Percentiles rank a stretch among this genome's conserved stretches.
Evolutionary conservation across 805 yeast genomes (phyloP).

Genomic region (Myxozyma nipponensis): DNA sequence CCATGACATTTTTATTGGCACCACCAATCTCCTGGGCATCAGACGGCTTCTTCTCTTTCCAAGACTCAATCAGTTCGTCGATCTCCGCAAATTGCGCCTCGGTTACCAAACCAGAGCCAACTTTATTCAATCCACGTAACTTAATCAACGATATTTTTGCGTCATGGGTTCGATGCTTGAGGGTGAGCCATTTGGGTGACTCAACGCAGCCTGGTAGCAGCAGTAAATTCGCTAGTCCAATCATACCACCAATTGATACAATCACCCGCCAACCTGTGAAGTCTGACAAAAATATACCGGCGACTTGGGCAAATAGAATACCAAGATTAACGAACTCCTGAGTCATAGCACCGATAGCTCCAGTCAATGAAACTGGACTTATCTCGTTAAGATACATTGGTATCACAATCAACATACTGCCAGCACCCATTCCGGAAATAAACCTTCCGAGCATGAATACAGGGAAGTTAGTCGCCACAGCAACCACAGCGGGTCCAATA

Average conservation of each 20-base stretch:
- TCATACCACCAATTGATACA: constrained; percentile 54
- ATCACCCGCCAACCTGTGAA: constrained; percentile 68
- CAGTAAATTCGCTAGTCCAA: constrained; percentile 51
- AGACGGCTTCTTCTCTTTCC: constrained; percentile 19
- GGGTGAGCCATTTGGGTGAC: constrained; percentile 78
- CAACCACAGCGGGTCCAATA: constrained; percentile 62
- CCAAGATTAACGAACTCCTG: constrained; percentile 86
- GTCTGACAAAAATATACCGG: constrained; percentile 68
- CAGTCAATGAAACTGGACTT: constrained; percentile 64
- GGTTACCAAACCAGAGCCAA: constrained; percentile 6
- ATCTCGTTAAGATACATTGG: constrained; percentile 80
- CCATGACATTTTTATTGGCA: not conserved
- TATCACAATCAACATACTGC: constrained; percentile 77
- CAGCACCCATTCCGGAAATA: constrained; percentile 81
- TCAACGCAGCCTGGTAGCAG: constrained; percentile 51
- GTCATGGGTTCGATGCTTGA: constrained; percentile 44
- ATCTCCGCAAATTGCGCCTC: constrained; percentile 18
- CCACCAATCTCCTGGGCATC: not conserved
- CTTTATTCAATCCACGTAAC: constrained; percentile 38
- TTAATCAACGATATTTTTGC: constrained; percentile 41
- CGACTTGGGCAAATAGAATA: constrained; percentile 69
- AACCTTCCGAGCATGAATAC: constrained; percentile 64
- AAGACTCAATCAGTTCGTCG: constrained; percentile 20
- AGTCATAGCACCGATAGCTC: constrained; percentile 82
- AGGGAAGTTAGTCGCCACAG: constrained; percentile 44